Evolutionary conservation across 2,329 filamentous ascomycete species (phyloP).

Genomic region (Penicillium decumbens): DNA sequence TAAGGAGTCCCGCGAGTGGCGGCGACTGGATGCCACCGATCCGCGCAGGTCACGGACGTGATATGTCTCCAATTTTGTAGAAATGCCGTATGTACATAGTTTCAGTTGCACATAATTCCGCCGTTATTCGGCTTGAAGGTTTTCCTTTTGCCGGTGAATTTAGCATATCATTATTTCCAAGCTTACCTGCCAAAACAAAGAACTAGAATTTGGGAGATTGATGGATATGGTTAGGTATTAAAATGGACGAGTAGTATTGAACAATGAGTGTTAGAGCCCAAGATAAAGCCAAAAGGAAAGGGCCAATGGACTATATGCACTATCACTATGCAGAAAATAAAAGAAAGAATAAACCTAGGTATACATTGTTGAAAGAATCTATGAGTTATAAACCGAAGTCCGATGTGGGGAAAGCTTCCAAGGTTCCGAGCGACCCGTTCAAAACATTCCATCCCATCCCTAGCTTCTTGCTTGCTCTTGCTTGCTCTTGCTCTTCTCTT

Average conservation of each 20-base stretch:
- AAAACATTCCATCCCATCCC: slow-evolving; percentile 3
- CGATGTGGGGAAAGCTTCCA: slow-evolving; percentile 20
- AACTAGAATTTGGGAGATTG: background rate
- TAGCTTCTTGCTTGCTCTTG: background rate
- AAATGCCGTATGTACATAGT: slow-evolving; percentile 21
- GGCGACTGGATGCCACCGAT: slow-evolving; percentile 73
- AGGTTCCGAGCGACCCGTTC: slow-evolving; percentile 19
- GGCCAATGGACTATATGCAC: too few species aligned
- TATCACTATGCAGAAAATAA: too few species aligned
- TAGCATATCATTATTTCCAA: background rate
- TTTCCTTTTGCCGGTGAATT: background rate
- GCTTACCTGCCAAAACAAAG: background rate
- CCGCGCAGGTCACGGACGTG: slow-evolving; percentile 63
- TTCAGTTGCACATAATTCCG: slow-evolving; percentile 14
- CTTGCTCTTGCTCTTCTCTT: background rate
- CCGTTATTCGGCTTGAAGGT: background rate
- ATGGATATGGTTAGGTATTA: too few species aligned
- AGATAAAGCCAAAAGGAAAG: too few species aligned
- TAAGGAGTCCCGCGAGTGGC: slow-evolving; percentile 82
- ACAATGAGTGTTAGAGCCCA: too few species aligned
- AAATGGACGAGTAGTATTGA: too few species aligned
- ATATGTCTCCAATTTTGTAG: slow-evolving; percentile 11
- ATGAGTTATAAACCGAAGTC: too few species aligned
- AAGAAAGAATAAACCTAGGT: too few species aligned
- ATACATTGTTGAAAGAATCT: too few species aligned